Base-by-base conservation (phyloP, 1,139 yeast species). In the Pichia sp. region DNA sequence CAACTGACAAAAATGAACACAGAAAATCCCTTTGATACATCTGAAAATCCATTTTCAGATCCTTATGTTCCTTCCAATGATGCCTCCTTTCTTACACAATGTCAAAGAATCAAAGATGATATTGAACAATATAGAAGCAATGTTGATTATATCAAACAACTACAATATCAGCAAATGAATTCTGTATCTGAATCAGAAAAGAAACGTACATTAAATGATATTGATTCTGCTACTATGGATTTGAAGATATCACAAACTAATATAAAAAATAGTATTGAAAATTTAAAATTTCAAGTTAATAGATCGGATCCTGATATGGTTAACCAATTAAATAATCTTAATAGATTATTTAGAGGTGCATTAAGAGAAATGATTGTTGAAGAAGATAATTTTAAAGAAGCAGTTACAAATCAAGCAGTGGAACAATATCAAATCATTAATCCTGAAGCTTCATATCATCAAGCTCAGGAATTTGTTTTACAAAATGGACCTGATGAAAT, bases 401-500 rank as follows among this genome's bases (percentile, higher is more conserved):
- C 44, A 5, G 48, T 56, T 11, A 53, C 50, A 5, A 40, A 52
- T 36, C 58, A 57, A 38, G 58, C 57, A 2, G 50, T 56, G 28
- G 47, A 51, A 40, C 56, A 53, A 34, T 58, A 54, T 44, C 54
- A 52, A 43, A 50, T 53, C 1, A 38, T 54, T 7, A 56, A 57
- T 33, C 57, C 58, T 2, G 46, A 53, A n/a, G 44, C 54, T 5
- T 34, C 54, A 2, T 50, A 53, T 34, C 45, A 48, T 18, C 56
- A 56, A 33, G 59, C 60, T 3, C 45, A 50, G 36, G 51, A 56
- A 26, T 53, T 52, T 42, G 53, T 58, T 33, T 49, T 54, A 28
- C 46, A 51, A 31, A 47, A 52, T 37, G 59, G 58, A 27, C 39
- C 50, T 18, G 42, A 54, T 4, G 51, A 52, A 29, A 46, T 56